Percentiles rank a stretch among this genome's conserved stretches.
phyloP scores from a whole-genome alignment of 805 yeast genomes.

The Ogataea trehalophila region DNA sequence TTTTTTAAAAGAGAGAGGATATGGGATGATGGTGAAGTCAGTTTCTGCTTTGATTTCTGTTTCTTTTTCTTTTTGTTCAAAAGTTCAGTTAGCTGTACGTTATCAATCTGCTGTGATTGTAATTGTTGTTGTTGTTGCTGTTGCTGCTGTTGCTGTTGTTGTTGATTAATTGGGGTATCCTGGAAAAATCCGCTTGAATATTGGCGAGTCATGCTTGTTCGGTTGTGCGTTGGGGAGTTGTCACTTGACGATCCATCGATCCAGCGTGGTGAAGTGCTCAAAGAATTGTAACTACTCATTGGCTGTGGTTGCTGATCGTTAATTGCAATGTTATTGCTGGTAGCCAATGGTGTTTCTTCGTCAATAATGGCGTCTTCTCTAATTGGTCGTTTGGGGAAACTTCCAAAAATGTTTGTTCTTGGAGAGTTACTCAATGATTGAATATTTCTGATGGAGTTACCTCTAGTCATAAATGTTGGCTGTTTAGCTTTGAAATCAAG shows the following conservation, averaged over 20 bases:
- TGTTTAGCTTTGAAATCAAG: conserved; percentile 23
- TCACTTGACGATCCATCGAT: not conserved
- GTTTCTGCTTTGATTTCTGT: conserved; percentile 6
- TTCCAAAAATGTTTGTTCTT: conserved; percentile 15
- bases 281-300: conserved; percentile 3
- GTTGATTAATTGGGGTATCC: too few relatives aligned
- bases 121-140: not conserved
- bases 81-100: conserved; percentile 2
- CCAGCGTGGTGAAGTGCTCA: conserved; percentile 8
- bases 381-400: conserved; percentile 9
- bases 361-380: conserved; percentile 19
- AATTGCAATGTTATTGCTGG: not conserved
- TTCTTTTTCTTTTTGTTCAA: conserved; percentile 4
- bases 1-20: conserved; percentile 23
- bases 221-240: not conserved
- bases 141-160: not conserved
- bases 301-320: not conserved
- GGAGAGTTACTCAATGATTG: conserved; percentile 27
- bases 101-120: not conserved
- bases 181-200: too few relatives aligned
- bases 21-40: conserved; percentile 19
- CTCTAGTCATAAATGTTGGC: conserved; percentile 11
- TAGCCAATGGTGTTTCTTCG: conserved; percentile 13
- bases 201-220: too few relatives aligned
- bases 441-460: conserved; percentile 21